Conservation (phyloP, 148 eudicot species). For the Spergularia bocconei region DNA sequence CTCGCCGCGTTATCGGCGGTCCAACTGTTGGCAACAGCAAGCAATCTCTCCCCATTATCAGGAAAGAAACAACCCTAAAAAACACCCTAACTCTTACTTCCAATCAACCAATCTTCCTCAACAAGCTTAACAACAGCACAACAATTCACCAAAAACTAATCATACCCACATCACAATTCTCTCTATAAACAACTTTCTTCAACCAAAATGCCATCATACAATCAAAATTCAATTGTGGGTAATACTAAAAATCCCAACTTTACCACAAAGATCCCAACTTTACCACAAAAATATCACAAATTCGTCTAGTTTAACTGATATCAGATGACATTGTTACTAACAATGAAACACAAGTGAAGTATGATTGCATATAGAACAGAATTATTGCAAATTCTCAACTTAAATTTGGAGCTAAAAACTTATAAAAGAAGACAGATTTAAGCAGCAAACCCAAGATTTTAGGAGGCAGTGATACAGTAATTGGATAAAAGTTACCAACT, state of each 20-base stretch:
- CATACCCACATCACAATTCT: constrained; percentile 35
- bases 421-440: not conserved
- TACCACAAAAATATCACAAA: constrained; percentile 15
- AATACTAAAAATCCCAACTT: constrained; percentile 13
- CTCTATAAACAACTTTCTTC: constrained; percentile 20
- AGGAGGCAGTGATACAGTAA: not conserved
- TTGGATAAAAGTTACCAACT: constrained; percentile 18
- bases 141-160: constrained; percentile 19
- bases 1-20: constrained; percentile 85
- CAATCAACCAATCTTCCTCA: constrained; percentile 22
- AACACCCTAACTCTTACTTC: constrained; percentile 31
- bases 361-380: not conserved
- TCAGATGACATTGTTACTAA: constrained; percentile 55
- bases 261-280: constrained; percentile 25
- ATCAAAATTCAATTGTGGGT: constrained; percentile 19
- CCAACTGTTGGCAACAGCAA: constrained; percentile 64
- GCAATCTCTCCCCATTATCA: constrained; percentile 61
- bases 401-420: constrained; percentile 4
- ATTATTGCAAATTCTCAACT: constrained; percentile 9
- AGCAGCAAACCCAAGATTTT: constrained; percentile 18
- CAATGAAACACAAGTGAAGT: constrained; percentile 8
- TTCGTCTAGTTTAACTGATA: constrained; percentile 44
- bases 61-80: constrained; percentile 30
- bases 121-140: constrained; percentile 33
- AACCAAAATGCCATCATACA: constrained; percentile 30